Evolutionary conservation across 371 early-diverging fungal species (phyloP).

Genomic region (Mortierella sp.): DNA sequence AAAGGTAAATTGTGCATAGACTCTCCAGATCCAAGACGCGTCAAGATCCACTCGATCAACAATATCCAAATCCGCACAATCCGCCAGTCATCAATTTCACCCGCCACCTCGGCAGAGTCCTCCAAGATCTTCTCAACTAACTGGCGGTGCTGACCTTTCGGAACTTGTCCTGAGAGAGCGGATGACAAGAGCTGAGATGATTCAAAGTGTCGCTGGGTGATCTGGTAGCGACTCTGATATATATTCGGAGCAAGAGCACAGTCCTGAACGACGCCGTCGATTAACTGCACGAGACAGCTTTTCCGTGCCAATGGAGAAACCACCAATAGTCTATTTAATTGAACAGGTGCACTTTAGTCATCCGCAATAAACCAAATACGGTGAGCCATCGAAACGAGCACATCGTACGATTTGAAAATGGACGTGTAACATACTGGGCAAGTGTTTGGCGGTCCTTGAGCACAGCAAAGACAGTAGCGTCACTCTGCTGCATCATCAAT

Average conservation of each 20-base stretch:
- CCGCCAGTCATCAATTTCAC: slow-evolving; percentile 34
- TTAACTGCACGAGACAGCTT: background rate
- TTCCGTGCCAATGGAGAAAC: slow-evolving; percentile 23
- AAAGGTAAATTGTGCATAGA: background rate
- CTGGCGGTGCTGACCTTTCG: background rate
- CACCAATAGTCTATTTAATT: slow-evolving; percentile 11
- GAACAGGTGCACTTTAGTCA: background rate
- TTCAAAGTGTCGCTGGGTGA: background rate
- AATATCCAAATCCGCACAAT: slow-evolving; percentile 19
- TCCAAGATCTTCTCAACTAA: slow-evolving; percentile 16
- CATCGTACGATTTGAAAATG: background rate
- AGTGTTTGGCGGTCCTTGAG: background rate
- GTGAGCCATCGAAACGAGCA: background rate
- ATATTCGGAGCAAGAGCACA: slow-evolving; percentile 8
- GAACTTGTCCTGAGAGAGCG: background rate
- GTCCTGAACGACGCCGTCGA: slow-evolving; percentile 15
- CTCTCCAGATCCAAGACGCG: background rate
- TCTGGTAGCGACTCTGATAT: background rate
- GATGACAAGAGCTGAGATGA: slow-evolving; percentile 11
- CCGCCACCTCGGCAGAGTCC: slow-evolving; percentile 24
- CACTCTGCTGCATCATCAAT: background rate
- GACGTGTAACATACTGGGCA: background rate
- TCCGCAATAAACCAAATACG: background rate
- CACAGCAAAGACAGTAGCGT: background rate
- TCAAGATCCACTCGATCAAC: slow-evolving; percentile 17